Evolutionary conservation across 306 rosid species (phyloP).

Genomic region (Potentilla sterilis): DNA sequence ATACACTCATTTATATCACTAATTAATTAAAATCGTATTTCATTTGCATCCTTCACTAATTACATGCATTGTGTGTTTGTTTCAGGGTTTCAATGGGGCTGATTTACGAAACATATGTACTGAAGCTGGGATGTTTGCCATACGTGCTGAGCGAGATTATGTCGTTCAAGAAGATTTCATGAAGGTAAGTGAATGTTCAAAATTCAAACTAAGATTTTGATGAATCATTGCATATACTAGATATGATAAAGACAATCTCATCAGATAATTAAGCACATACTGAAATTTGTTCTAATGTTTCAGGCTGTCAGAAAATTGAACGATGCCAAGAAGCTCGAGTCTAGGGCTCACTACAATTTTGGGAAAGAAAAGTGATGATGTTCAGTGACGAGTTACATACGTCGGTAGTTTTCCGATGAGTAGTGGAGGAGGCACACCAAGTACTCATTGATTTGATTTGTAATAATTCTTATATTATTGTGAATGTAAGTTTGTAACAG

Average conservation of each 20-base stretch:
- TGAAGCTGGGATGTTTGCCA: conserved; percentile 98
- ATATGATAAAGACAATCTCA: no score
- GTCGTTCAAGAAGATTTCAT: conserved; percentile 96
- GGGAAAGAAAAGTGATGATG: conserved; percentile 55
- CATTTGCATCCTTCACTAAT: background rate
- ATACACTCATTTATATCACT: background rate
- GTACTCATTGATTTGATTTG: background rate
- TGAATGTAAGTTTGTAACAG: no score
- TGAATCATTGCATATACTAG: no score
- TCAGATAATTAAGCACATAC: no score
- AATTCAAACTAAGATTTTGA: background rate
- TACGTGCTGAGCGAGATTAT: conserved; percentile 92
- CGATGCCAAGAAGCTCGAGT: conserved; percentile 81
- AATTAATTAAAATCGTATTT: background rate
- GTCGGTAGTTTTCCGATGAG: background rate
- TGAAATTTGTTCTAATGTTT: conserved; percentile 10
- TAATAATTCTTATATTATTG: no score
- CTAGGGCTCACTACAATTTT: conserved; percentile 77
- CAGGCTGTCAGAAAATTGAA: conserved; percentile 74
- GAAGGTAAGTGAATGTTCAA: conserved; percentile 49
- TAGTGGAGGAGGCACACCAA: background rate
- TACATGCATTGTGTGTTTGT: conserved; percentile 17
- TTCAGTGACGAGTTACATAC: background rate
- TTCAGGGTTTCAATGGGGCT: conserved; percentile 93
- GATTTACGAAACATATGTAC: conserved; percentile 94